Conservation (phyloP, 306 rosid species). For the Prunus armeniaca region DNA sequence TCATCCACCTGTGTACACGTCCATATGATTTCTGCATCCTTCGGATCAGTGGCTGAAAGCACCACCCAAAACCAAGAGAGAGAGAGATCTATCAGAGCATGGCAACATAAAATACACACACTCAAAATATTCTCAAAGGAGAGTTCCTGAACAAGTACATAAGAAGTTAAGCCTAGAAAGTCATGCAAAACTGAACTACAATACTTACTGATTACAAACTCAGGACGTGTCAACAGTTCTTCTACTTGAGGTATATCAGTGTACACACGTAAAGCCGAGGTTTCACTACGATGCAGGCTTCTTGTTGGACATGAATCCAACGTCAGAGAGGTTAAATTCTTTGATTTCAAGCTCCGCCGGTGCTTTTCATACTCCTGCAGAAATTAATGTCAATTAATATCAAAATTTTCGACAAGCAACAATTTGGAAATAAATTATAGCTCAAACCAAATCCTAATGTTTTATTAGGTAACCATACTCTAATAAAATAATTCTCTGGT, state of each 20-base stretch:
- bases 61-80: neutral
- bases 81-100: conserved; percentile 22
- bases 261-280: conserved; percentile 56
- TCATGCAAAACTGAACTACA: conserved; percentile 7
- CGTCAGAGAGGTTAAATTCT: conserved; percentile 23
- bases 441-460: conserved; percentile 16
- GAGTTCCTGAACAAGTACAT: neutral
- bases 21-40: conserved; percentile 93
- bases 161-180: conserved; percentile 13
- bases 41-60: conserved; percentile 69
- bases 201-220: conserved; percentile 70
- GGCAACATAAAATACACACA: conserved; percentile 1
- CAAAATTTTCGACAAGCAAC: conserved; percentile 10
- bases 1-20: conserved; percentile 80
- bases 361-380: conserved; percentile 72
- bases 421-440: conserved; percentile 10
- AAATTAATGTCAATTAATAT: conserved; percentile 25
- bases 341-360: conserved; percentile 40
- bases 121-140: neutral
- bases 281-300: conserved; percentile 31
- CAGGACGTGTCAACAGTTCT: conserved; percentile 72
- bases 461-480: conserved; percentile 44
- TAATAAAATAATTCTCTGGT: conserved; percentile 72
- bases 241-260: conserved; percentile 87
- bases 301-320: conserved; percentile 29